These are phyloP conservation scores for Phaeosphaeriaceae sp. DNA, from an alignment of 2,329 filamentous ascomycete species.

Conservation along the genomic window DNA sequence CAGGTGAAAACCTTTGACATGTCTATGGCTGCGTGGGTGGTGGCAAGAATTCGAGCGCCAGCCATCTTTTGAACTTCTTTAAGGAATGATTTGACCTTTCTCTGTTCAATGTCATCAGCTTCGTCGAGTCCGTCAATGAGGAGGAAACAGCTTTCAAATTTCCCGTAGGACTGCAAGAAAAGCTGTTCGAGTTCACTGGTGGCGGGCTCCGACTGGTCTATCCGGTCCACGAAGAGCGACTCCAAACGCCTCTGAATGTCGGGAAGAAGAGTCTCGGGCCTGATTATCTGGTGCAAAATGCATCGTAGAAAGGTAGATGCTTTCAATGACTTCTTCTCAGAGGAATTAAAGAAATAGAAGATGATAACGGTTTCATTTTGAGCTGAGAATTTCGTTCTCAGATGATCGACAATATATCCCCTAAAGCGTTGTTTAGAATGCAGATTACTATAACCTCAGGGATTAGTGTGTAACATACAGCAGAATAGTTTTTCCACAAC, in stretches of 20 bases:
- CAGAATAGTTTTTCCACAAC: constrained; percentile 24
- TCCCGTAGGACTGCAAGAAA: constrained; percentile 13
- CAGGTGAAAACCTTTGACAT: constrained; percentile 18
- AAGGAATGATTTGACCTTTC: constrained; percentile 23
- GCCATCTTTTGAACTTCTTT: constrained; percentile 18
- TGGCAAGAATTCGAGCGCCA: constrained; percentile 20
- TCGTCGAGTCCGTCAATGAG: constrained; percentile 31
- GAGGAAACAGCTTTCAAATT: constrained; percentile 18
- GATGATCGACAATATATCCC: constrained; percentile 16
- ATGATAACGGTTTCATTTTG: constrained; percentile 15
- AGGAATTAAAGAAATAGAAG: constrained; percentile 22
- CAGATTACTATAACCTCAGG: not conserved
- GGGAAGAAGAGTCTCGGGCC: constrained; percentile 13
- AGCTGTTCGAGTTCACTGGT: constrained; percentile 16
- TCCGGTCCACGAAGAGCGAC: constrained; percentile 16
- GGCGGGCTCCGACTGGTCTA: constrained; percentile 14
- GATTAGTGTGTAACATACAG: constrained; percentile 9
- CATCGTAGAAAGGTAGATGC: constrained; percentile 19
- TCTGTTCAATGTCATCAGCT: constrained; percentile 16
- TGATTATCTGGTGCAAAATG: constrained; percentile 18
- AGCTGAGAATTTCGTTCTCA: constrained; percentile 10
- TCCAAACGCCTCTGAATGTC: constrained; percentile 17
- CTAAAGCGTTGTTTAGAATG: constrained; percentile 3
- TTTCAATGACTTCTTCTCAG: constrained; percentile 17
- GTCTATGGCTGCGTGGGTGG: constrained; percentile 20